phyloP scores from a whole-genome alignment of 306 rosid species.

The Cucurbita ficifolia region DNA sequence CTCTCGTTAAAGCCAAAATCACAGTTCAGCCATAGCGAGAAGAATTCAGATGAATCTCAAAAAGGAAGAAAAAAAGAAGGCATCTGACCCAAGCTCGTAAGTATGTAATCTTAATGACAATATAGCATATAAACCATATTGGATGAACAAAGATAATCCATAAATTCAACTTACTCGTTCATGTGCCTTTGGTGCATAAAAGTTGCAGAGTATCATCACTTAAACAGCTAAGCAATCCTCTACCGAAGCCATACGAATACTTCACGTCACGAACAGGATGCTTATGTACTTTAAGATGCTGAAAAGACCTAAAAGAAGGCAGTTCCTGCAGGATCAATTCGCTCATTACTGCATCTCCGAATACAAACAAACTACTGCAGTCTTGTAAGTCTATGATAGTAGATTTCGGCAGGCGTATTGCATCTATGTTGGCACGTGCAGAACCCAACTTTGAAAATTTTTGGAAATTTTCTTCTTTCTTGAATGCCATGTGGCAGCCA shows the following conservation, averaged over 20 bases:
- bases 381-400: slow-evolving; percentile 29
- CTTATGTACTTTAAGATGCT: slow-evolving; percentile 32
- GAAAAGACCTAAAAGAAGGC: slow-evolving; percentile 52
- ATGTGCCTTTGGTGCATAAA: slow-evolving; percentile 24
- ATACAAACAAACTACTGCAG: slow-evolving; percentile 40
- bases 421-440: slow-evolving; percentile 33
- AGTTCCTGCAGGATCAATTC: slow-evolving; percentile 59
- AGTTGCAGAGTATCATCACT: slow-evolving; percentile 47
- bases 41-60: background rate
- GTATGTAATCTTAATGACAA: background rate
- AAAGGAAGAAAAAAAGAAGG: background rate
- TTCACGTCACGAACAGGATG: slow-evolving; percentile 54
- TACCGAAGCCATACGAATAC: slow-evolving; percentile 26
- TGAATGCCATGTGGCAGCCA: slow-evolving; percentile 51
- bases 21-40: background rate
- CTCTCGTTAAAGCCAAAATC: background rate
- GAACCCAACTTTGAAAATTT: slow-evolving; percentile 36
- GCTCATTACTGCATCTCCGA: slow-evolving; percentile 35
- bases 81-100: background rate
- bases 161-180: slow-evolving; percentile 3
- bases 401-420: slow-evolving; percentile 51
- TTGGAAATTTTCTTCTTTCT: slow-evolving; percentile 14
- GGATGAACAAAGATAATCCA: background rate
- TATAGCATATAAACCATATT: background rate
- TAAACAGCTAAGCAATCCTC: slow-evolving; percentile 50